Percentiles rank a stretch among this genome's conserved stretches.
phyloP scores from a whole-genome alignment of 2,329 filamentous ascomycete genomes.

The Exophiala aquamarina region DNA sequence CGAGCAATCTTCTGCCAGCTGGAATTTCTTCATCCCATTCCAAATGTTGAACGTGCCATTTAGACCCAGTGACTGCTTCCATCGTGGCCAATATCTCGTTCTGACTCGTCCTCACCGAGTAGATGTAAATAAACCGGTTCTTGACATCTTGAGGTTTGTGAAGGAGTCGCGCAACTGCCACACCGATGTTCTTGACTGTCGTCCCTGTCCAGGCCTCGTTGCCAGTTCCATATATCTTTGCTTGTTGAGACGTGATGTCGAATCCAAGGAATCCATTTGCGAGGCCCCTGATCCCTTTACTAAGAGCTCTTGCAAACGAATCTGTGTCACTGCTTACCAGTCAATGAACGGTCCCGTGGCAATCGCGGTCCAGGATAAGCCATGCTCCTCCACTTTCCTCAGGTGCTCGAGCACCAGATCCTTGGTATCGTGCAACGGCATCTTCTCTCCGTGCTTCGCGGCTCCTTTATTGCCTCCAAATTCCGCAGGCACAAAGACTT shows the following conservation, averaged over 20 bases:
- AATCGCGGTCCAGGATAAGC: constrained; percentile 32
- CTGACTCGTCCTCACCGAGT: constrained; percentile 47
- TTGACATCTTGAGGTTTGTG: constrained; percentile 51
- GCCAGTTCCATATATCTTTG: constrained; percentile 51
- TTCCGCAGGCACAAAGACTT: no score
- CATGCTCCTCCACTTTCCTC: constrained; percentile 15
- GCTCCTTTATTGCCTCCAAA: no score
- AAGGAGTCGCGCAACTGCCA: constrained; percentile 50
- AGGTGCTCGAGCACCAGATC: constrained; percentile 30
- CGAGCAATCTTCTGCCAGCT: constrained; percentile 43
- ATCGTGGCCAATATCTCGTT: constrained; percentile 35
- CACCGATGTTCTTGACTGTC: constrained; percentile 46
- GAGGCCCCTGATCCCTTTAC: constrained; percentile 17
- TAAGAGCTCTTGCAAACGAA: background rate
- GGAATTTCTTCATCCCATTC: constrained; percentile 31
- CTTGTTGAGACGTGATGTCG: constrained; percentile 41
- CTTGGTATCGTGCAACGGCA: constrained; percentile 34
- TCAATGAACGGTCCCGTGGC: constrained; percentile 35
- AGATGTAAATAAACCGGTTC: constrained; percentile 51
- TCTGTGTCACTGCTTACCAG: constrained; percentile 23
- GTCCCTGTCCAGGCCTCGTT: constrained; percentile 48
- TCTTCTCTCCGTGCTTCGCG: constrained; percentile 15
- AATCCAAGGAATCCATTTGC: constrained; percentile 46
- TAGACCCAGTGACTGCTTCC: constrained; percentile 5
- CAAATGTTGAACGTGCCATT: constrained; percentile 21